Evolutionary conservation across 257 asterid genomes (phyloP).

Genomic region (Pogostemon cablin): DNA sequence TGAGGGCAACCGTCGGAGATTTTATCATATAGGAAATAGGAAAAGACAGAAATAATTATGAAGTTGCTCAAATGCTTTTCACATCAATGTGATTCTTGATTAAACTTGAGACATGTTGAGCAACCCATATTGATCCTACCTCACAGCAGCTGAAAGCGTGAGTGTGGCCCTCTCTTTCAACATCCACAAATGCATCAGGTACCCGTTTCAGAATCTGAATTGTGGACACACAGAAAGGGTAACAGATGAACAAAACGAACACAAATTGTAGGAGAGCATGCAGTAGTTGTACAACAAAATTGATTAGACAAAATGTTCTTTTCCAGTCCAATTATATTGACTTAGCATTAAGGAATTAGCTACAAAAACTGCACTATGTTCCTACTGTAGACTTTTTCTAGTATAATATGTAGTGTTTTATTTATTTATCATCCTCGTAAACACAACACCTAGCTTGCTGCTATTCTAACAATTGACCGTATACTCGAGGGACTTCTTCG

Average conservation of each 20-base stretch:
- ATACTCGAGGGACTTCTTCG: neutral
- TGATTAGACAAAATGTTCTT: neutral
- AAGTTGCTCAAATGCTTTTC: slow-evolving; percentile 3
- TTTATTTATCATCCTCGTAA: neutral
- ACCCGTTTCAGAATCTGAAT: slow-evolving; percentile 62
- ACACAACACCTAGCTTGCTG: neutral
- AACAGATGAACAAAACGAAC: neutral
- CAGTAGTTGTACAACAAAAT: neutral
- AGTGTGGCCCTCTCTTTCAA: slow-evolving; percentile 70
- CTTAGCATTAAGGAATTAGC: too few relatives aligned
- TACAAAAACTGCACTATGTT: too few relatives aligned
- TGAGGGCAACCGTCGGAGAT: too few relatives aligned
- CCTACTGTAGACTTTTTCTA: too few relatives aligned
- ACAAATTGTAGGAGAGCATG: neutral
- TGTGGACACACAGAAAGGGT: slow-evolving; percentile 4
- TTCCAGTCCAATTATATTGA: neutral
- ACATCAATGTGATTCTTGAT: slow-evolving; percentile 38
- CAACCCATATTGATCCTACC: slow-evolving; percentile 78
- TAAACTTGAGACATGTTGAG: slow-evolving; percentile 61
- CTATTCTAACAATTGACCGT: neutral
- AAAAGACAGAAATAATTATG: too few relatives aligned
- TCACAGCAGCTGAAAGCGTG: slow-evolving; percentile 88
- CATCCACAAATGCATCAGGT: slow-evolving; percentile 45
- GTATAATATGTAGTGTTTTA: too few relatives aligned
- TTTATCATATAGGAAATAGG: too few relatives aligned